These are phyloP conservation scores for Trebouxia sp. DNA, from an alignment of 139 green algal genomes.

Conservation along the genomic window DNA sequence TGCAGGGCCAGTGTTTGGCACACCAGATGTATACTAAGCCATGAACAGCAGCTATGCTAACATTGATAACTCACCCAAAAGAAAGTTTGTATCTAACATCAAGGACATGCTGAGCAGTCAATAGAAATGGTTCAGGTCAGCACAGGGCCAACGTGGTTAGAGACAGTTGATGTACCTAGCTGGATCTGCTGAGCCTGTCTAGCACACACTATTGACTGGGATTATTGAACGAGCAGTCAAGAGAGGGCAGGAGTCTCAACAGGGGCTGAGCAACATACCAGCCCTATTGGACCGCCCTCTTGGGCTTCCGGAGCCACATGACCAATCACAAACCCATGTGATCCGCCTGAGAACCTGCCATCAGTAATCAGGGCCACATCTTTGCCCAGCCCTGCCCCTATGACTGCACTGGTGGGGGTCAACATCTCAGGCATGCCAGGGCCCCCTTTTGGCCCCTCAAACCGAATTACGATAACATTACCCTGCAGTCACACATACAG, in stretches of 20 bases:
- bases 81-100: too few species aligned
- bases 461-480: slow-evolving; percentile 92
- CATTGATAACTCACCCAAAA: too few species aligned
- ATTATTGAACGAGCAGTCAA: not conserved
- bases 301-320: slow-evolving; percentile 96
- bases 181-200: too few species aligned
- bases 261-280: slow-evolving; percentile 55
- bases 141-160: too few species aligned
- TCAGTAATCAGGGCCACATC: slow-evolving; percentile 97
- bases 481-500: too few species aligned
- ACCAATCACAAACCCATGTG: slow-evolving; percentile 97
- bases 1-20: too few species aligned
- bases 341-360: slow-evolving; percentile 94
- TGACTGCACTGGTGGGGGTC: slow-evolving; percentile 95
- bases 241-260: not conserved
- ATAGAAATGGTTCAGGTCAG: too few species aligned
- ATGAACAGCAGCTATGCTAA: too few species aligned
- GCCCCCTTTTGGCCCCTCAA: slow-evolving; percentile 96
- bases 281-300: slow-evolving; percentile 88
- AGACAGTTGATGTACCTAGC: too few species aligned
- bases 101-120: too few species aligned
- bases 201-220: not conserved
- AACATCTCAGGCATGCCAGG: slow-evolving; percentile 99
- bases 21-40: too few species aligned
- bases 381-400: slow-evolving; percentile 95